phyloP scores from a whole-genome alignment of 148 eudicot genomes.

The Rhododendron ovatum region DNA sequence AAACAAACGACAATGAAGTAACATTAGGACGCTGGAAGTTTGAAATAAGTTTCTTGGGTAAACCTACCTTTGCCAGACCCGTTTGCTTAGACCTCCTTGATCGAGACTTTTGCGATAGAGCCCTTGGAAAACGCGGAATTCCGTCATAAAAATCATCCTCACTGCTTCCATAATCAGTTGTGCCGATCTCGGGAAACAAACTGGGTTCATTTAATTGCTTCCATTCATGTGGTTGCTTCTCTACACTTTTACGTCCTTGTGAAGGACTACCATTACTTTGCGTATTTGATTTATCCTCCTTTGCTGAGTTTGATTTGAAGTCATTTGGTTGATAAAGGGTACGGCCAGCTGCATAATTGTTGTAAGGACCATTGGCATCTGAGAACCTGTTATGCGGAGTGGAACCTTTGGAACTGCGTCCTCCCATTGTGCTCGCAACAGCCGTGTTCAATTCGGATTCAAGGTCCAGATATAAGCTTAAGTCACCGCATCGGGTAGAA shows the following conservation, averaged over 20 bases:
- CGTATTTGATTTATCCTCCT: constrained; percentile 10
- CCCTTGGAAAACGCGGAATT: constrained; percentile 61
- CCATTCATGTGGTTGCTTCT: constrained; percentile 16
- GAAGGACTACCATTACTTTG: constrained; percentile 9
- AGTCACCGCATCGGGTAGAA: not conserved
- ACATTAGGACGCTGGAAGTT: not conserved
- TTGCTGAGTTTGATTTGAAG: not conserved
- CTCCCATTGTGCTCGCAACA: constrained; percentile 22
- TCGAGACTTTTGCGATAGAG: constrained; percentile 52
- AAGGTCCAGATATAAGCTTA: not conserved
- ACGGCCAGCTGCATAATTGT: constrained; percentile 6
- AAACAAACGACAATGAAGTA: not conserved
- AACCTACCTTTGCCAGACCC: constrained; percentile 42
- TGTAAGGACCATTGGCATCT: constrained; percentile 4
- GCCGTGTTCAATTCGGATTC: constrained; percentile 1
- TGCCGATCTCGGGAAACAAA: constrained; percentile 7
- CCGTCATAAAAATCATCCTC: constrained; percentile 87
- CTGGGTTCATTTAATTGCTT: constrained; percentile 20
- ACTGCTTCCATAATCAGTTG: constrained; percentile 17
- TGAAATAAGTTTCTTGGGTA: not conserved
- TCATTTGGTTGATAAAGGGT: constrained; percentile 14
- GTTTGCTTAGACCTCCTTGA: constrained; percentile 58
- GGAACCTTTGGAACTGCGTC: constrained; percentile 14
- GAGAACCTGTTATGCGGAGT: constrained; percentile 10
- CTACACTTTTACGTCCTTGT: constrained; percentile 10